A percentile compares a stretch with the other conserved stretches of the same genome.
Conservation (phyloP, 2,329 filamentous ascomycete species). For the Trichoderma koningiopsis region DNA sequence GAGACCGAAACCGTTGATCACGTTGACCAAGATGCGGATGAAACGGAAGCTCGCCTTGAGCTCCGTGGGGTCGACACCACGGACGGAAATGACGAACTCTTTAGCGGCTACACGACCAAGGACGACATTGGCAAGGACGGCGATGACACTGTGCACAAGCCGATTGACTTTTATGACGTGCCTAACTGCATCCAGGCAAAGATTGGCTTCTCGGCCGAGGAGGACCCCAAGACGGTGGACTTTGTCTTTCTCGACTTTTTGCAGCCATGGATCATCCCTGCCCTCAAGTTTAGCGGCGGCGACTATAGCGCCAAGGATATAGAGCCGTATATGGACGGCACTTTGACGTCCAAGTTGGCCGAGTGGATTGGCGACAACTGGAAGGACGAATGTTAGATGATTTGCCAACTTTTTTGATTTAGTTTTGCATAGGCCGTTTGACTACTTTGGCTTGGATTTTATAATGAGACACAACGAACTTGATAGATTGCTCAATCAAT, state of each 20-base stretch:
- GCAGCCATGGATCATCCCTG: slow-evolving; percentile 75
- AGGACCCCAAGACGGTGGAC: slow-evolving; percentile 73
- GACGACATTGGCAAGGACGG: slow-evolving; percentile 84
- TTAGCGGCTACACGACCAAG: slow-evolving; percentile 79
- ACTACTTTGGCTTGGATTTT: not conserved
- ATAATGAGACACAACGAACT: not conserved
- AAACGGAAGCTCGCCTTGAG: slow-evolving; percentile 38
- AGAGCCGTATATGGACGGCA: slow-evolving; percentile 54
- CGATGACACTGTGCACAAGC: slow-evolving; percentile 83
- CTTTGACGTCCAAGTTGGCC: slow-evolving; percentile 57
- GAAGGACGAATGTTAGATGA: slow-evolving; percentile 48
- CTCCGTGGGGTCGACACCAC: slow-evolving; percentile 33
- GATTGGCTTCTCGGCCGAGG: slow-evolving; percentile 60
- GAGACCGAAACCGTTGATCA: slow-evolving; percentile 26
- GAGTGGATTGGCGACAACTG: slow-evolving; percentile 64
- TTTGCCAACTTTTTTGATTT: not conserved
- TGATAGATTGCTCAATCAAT: slow-evolving; percentile 8
- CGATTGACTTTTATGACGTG: slow-evolving; percentile 72
- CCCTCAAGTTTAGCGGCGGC: slow-evolving; percentile 63
- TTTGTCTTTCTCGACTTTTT: slow-evolving; percentile 92
- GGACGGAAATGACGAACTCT: slow-evolving; percentile 47
- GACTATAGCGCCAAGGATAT: slow-evolving; percentile 54
- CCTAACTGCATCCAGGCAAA: slow-evolving; percentile 82
- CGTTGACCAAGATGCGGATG: slow-evolving; percentile 16
- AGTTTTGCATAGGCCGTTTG: not conserved